Percentiles rank a stretch among this genome's conserved stretches.
Conservation (phyloP, 495 filamentous ascomycete species). For the Melanomma pulvis-pyrius region DNA sequence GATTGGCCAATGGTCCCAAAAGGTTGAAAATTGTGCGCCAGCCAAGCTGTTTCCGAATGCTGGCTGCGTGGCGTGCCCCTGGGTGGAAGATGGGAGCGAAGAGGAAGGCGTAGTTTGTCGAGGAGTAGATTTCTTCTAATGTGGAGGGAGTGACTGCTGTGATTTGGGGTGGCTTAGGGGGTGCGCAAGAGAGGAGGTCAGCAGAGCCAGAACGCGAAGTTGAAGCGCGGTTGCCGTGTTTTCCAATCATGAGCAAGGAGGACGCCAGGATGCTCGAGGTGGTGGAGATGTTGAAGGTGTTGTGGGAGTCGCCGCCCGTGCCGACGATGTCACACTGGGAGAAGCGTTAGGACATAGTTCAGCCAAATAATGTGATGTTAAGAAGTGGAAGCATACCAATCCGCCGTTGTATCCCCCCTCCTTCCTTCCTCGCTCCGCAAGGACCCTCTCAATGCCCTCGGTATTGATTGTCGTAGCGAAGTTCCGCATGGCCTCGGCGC, state of each 20-base stretch:
- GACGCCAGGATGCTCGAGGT: slow-evolving; percentile 92
- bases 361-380: neutral
- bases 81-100: slow-evolving; percentile 97
- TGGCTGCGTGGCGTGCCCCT: slow-evolving; percentile 83
- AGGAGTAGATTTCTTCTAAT: slow-evolving; percentile 68
- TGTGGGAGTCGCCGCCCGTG: slow-evolving; percentile 93
- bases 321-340: slow-evolving; percentile 92
- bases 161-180: slow-evolving; percentile 71
- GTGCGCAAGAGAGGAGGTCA: slow-evolving; percentile 77
- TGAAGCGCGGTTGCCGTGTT: slow-evolving; percentile 95
- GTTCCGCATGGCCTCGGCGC: slow-evolving; percentile 68
- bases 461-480: slow-evolving; percentile 69
- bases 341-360: neutral
- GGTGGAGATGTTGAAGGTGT: slow-evolving; percentile 97
- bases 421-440: slow-evolving; percentile 57
- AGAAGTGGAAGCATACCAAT: slow-evolving; percentile 32
- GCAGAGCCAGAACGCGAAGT: slow-evolving; percentile 95
- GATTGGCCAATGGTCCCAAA: slow-evolving; percentile 89
- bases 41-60: slow-evolving; percentile 79
- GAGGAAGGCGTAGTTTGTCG: slow-evolving; percentile 89
- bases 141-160: slow-evolving; percentile 69
- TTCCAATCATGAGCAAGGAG: slow-evolving; percentile 76
- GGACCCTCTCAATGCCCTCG: slow-evolving; percentile 58
- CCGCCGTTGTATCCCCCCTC: slow-evolving; percentile 66
- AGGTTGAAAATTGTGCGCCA: slow-evolving; percentile 97